A percentile compares a stretch with the other conserved stretches of the same genome.
These are phyloP conservation scores for Coffea canephora DNA, from an alignment of 257 asterid species.

Conservation along the genomic window DNA sequence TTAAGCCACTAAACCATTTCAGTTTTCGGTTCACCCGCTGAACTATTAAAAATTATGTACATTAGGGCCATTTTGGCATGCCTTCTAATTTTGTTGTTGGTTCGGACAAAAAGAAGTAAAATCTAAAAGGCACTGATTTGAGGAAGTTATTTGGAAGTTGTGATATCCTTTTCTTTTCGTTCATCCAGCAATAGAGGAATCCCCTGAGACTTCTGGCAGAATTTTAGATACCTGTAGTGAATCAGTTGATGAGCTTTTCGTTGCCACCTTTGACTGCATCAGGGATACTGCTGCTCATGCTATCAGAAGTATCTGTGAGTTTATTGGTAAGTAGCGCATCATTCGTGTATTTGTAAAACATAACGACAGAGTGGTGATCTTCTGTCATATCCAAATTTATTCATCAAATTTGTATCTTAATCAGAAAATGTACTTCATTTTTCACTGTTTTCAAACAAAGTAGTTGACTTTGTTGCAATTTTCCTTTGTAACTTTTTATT, in stretches of 20 bases:
- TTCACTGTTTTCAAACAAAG: neutral
- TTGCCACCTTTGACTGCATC: slow-evolving; percentile 90
- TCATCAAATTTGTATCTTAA: neutral
- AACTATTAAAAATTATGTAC: neutral
- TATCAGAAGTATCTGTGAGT: slow-evolving; percentile 59
- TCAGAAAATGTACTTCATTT: neutral
- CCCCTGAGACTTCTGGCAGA: slow-evolving; percentile 42
- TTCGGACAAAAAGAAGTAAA: neutral
- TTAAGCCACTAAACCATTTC: neutral
- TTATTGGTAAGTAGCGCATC: slow-evolving; percentile 53
- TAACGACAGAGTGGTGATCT: neutral
- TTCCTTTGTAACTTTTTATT: too few species aligned
- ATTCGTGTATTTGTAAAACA: neutral
- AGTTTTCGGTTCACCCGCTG: neutral
- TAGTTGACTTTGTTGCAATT: neutral
- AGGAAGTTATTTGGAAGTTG: neutral
- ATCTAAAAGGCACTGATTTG: neutral
- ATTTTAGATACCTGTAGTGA: slow-evolving; percentile 44
- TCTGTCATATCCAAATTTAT: neutral
- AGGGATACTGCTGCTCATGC: slow-evolving; percentile 71
- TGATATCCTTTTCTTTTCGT: slow-evolving; percentile 9
- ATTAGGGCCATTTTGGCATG: neutral
- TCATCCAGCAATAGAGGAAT: slow-evolving; percentile 50
- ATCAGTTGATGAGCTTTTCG: slow-evolving; percentile 87
- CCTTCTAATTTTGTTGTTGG: neutral